These are phyloP conservation scores for Hygrophorus russula DNA, from an alignment of 768 basidiomycete genomes.

Conservation along the genomic window DNA sequence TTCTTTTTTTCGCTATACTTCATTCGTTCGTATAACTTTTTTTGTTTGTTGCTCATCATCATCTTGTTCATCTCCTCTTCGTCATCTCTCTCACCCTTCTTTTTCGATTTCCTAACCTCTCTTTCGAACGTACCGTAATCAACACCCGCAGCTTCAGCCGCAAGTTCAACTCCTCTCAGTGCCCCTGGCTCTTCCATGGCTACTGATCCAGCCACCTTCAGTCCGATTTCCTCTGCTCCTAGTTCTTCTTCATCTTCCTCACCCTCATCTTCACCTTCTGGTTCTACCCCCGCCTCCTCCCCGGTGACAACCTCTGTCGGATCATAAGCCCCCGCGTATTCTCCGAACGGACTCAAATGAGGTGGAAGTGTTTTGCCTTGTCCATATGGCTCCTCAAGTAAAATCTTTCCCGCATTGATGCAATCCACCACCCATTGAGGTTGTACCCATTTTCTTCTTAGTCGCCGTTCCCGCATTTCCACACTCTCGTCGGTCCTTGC, in stretches of 20 bases:
- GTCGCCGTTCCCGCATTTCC: conserved; percentile 49
- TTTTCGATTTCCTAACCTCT: conserved; percentile 51
- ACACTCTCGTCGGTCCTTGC: conserved; percentile 35
- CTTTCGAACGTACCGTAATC: conserved; percentile 74
- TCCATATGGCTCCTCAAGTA: conserved; percentile 76
- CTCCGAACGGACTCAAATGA: conserved; percentile 93
- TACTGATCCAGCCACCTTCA: conserved; percentile 21
- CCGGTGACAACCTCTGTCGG: conserved; percentile 34
- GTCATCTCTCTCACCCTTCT: conserved; percentile 26
- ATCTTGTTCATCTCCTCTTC: conserved; percentile 94
- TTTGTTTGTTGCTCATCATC: conserved; percentile 94
- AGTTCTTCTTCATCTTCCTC: conserved; percentile 20
- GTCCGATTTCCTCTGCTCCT: conserved; percentile 15
- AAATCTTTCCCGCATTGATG: conserved; percentile 76
- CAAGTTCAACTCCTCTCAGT: conserved; percentile 79
- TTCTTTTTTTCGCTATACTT: conserved; percentile 77
- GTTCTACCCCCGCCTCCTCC: conserved; percentile 22
- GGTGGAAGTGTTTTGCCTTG: conserved; percentile 86
- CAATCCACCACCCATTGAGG: conserved; percentile 98
- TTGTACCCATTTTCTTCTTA: conserved; percentile 79
- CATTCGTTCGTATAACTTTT: conserved; percentile 89
- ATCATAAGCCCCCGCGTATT: conserved; percentile 66
- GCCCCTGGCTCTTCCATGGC: conserved; percentile 49
- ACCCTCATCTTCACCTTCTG: conserved; percentile 20
- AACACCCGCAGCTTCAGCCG: conserved; percentile 81